These are phyloP conservation scores for Coelastrella sp. DNA, from an alignment of 139 green algal genomes.

Conservation along the genomic window DNA sequence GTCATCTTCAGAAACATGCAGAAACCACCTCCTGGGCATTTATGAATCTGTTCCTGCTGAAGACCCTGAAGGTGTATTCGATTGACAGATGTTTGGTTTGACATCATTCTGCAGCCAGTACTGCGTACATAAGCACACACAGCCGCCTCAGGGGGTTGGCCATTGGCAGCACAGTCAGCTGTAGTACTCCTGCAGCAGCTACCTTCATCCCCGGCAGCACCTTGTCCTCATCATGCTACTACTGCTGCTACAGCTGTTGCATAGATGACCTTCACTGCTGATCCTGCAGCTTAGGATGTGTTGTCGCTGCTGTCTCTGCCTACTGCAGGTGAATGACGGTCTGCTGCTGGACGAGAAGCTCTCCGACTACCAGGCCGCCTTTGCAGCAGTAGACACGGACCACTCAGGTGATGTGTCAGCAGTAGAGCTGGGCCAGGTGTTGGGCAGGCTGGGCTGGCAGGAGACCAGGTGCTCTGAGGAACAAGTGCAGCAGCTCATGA, in stretches of 20 bases:
- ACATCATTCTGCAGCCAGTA: too few relatives aligned
- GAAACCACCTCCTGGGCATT: too few relatives aligned
- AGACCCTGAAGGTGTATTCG: too few relatives aligned
- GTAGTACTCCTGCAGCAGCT: too few relatives aligned
- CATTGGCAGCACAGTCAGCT: too few relatives aligned
- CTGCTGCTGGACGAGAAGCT: conserved; percentile 80
- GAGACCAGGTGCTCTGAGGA: neutral
- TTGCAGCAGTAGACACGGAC: conserved; percentile 65
- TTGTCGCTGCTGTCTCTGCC: neutral
- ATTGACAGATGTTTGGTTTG: too few relatives aligned
- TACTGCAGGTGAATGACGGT: conserved; percentile 65
- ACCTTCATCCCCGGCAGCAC: too few relatives aligned
- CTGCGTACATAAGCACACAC: too few relatives aligned
- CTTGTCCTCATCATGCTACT: neutral
- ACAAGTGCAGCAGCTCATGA: neutral
- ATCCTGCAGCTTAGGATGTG: neutral
- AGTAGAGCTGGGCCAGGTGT: neutral
- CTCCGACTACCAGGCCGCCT: conserved; percentile 79
- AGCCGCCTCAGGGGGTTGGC: too few relatives aligned
- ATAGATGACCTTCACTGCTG: too few relatives aligned
- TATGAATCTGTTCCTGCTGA: too few relatives aligned
- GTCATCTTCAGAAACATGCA: too few relatives aligned
- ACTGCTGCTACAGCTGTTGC: neutral
- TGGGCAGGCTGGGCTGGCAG: conserved; percentile 27
- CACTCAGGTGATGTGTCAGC: conserved; percentile 43